Percentiles rank a stretch among this genome's conserved stretches.
Conservation (phyloP, 257 asterid species). For the Nicotiana tomentosiformis region DNA sequence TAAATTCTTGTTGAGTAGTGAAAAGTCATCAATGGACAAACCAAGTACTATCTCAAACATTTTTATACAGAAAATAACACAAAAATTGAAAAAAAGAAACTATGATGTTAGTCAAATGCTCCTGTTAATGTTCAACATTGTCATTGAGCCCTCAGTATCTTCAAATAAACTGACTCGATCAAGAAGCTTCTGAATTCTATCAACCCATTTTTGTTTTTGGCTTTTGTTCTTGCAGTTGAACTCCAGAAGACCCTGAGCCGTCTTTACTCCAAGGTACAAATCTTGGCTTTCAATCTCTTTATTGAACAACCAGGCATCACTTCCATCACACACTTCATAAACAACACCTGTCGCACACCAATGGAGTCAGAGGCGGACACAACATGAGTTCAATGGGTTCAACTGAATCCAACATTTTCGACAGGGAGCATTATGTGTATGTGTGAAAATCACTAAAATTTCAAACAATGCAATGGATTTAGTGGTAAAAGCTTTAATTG, state of each 20-base stretch:
- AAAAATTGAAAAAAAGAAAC: background rate
- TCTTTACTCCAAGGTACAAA: slow-evolving; percentile 63
- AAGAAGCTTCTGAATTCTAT: slow-evolving; percentile 50
- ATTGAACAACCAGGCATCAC: slow-evolving; percentile 52
- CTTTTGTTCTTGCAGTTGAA: slow-evolving; percentile 73
- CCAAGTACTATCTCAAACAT: slow-evolving; percentile 5
- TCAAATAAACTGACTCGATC: slow-evolving; percentile 34
- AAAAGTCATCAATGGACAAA: background rate
- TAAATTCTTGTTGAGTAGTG: background rate
- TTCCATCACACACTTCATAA: slow-evolving; percentile 62
- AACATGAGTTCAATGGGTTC: background rate
- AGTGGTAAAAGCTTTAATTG: background rate
- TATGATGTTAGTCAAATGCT: slow-evolving; percentile 23
- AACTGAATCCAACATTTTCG: background rate
- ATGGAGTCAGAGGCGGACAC: background rate
- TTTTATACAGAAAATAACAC: background rate
- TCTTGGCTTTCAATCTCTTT: slow-evolving; percentile 59
- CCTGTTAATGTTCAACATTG: slow-evolving; percentile 38
- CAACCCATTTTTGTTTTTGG: slow-evolving; percentile 70
- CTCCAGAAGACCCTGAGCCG: slow-evolving; percentile 66
- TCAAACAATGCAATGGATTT: background rate
- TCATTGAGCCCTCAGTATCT: slow-evolving; percentile 44
- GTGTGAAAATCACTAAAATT: background rate
- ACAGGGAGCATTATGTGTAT: background rate
- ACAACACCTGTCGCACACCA: slow-evolving; percentile 42